A percentile compares a stretch with the other conserved stretches of the same genome.
Evolutionary conservation across 768 basidiomycete genomes (phyloP).

Genomic region (Boletus subcaerulescens): DNA sequence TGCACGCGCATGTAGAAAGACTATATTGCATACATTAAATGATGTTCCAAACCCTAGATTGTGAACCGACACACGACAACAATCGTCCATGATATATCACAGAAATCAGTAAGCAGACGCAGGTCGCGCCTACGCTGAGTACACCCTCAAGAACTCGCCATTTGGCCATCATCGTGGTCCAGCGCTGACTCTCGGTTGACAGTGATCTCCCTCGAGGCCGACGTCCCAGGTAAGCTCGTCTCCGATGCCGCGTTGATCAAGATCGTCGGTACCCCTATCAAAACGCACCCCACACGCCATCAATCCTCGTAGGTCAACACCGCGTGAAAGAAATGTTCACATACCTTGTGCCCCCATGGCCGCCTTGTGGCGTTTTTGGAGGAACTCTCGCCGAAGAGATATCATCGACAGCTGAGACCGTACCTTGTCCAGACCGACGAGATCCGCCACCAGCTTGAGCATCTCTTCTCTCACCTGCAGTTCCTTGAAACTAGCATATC

Average conservation of each 20-base stretch:
- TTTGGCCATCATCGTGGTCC: not conserved
- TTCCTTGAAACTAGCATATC: conserved; percentile 65
- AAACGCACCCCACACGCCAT: not conserved
- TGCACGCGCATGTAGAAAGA: too few species aligned
- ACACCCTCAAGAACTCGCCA: not conserved
- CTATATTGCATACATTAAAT: too few species aligned
- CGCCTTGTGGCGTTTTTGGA: conserved; percentile 50
- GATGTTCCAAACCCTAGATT: too few species aligned
- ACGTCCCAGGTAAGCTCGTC: not conserved
- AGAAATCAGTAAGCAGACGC: too few species aligned
- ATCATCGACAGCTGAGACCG: conserved; percentile 75
- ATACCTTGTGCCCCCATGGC: not conserved
- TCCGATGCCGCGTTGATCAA: not conserved
- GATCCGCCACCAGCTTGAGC: conserved; percentile 75
- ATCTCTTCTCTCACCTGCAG: conserved; percentile 72
- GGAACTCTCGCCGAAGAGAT: conserved; percentile 64
- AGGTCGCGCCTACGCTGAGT: too few species aligned
- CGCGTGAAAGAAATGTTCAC: not conserved
- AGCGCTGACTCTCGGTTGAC: not conserved
- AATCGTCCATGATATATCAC: too few species aligned
- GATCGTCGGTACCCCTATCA: not conserved
- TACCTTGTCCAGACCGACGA: conserved; percentile 84
- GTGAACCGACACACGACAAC: too few species aligned
- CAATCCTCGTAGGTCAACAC: not conserved
- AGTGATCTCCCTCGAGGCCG: not conserved